A percentile compares a stretch with the other conserved stretches of the same genome.
Conservation (phyloP, 805 yeast genomes). For the Huiozyma sinensis region DNA sequence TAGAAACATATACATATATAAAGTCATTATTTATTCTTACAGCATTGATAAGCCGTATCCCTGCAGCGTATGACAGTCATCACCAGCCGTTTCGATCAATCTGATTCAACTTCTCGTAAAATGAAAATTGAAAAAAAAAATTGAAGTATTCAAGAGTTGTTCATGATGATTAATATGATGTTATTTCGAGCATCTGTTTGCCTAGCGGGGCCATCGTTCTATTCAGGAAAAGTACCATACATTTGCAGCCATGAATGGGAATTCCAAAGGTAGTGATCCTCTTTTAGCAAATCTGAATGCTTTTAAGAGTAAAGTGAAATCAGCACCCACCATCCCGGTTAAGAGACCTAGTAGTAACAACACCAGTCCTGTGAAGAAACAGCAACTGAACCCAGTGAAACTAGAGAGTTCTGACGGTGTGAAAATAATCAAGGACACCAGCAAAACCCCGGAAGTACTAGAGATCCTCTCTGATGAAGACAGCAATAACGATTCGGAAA, state of each 20-base stretch:
- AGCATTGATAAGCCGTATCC: too few relatives aligned
- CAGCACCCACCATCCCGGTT: slow-evolving; percentile 43
- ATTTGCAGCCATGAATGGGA: slow-evolving; percentile 1
- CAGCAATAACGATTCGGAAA: slow-evolving; percentile 10
- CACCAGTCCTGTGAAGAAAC: slow-evolving; percentile 11
- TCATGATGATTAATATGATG: too few relatives aligned
- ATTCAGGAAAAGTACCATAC: too few relatives aligned
- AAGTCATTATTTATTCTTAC: too few relatives aligned
- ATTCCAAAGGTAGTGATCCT: slow-evolving; percentile 25
- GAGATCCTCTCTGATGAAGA: slow-evolving; percentile 14
- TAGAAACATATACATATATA: too few relatives aligned
- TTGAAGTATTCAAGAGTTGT: too few relatives aligned
- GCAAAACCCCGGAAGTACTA: slow-evolving; percentile 1
- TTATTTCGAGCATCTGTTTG: too few relatives aligned
- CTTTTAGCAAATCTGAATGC: slow-evolving; percentile 51
- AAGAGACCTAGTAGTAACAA: slow-evolving; percentile 12
- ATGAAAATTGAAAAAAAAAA: too few relatives aligned
- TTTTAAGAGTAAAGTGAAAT: slow-evolving; percentile 49
- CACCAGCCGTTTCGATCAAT: too few relatives aligned
- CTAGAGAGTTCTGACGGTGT: slow-evolving; percentile 7
- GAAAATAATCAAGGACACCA: slow-evolving; percentile 3
- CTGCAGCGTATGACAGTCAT: too few relatives aligned
- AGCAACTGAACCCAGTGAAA: slow-evolving; percentile 1
- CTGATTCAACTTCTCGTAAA: too few relatives aligned
- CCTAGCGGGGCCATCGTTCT: too few relatives aligned